Percentiles rank a stretch among this genome's conserved stretches.
Conservation (phyloP, 2,329 filamentous ascomycete species). For the Alternaria alternata region DNA sequence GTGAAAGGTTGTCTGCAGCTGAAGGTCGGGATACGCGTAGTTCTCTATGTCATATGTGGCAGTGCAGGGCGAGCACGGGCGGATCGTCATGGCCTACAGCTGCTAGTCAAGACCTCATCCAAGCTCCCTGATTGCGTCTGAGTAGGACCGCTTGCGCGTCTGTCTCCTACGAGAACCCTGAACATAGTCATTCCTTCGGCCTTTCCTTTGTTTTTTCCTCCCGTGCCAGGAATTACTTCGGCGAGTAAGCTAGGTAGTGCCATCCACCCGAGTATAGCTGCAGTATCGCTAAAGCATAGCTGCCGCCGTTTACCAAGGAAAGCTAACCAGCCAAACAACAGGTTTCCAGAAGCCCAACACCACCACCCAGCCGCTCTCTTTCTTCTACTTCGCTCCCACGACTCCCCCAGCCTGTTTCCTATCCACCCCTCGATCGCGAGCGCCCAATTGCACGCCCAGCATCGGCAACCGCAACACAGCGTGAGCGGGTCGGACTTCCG, state of each 20-base stretch:
- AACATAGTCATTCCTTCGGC: conserved; percentile 6
- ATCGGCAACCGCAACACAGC: conserved; percentile 5
- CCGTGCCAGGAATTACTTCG: conserved; percentile 5
- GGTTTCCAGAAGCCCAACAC: conserved; percentile 11
- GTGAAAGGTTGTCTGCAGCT: not conserved
- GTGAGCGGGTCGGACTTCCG: conserved; percentile 14
- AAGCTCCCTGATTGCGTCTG: conserved; percentile 9
- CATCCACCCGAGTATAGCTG: conserved; percentile 9
- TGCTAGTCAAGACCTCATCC: conserved; percentile 10
- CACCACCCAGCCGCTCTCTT: conserved; percentile 9
- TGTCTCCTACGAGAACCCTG: not conserved
- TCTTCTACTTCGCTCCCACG: not conserved
- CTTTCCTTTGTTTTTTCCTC: conserved; percentile 10
- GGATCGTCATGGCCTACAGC: conserved; percentile 8
- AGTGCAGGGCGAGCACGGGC: conserved; percentile 10
- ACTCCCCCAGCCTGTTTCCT: not conserved
- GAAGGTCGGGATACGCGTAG: not conserved
- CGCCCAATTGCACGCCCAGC: conserved; percentile 19
- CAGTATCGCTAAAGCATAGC: conserved; percentile 19
- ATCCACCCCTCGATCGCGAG: conserved; percentile 1
- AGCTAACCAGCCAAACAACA: conserved; percentile 17
- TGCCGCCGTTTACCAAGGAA: conserved; percentile 14
- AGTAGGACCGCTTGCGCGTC: conserved; percentile 11
- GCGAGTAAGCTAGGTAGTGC: conserved; percentile 9
- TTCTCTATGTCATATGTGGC: conserved; percentile 8